Conservation (phyloP, 495 filamentous ascomycete genomes). For the Neurospora tetraspora region DNA sequence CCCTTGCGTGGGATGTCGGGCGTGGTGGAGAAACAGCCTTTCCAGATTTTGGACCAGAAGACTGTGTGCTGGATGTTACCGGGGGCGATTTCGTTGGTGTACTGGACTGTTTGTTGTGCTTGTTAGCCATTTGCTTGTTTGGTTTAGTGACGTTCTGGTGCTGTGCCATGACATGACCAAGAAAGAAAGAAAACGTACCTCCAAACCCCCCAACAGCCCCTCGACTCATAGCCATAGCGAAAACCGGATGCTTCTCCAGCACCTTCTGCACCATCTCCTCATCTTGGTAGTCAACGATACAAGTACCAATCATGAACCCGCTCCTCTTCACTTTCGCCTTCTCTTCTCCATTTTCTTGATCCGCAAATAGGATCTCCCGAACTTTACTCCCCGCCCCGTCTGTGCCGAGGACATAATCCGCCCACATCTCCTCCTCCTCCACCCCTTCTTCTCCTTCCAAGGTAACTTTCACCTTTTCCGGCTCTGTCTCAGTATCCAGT, state of each 20-base stretch:
- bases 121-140: background rate
- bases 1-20: slow-evolving; percentile 2
- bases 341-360: slow-evolving; percentile 15
- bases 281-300: slow-evolving; percentile 14
- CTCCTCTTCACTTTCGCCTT: slow-evolving; percentile 14
- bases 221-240: slow-evolving; percentile 17
- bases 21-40: slow-evolving; percentile 8
- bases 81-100: slow-evolving; percentile 6
- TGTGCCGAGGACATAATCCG: slow-evolving; percentile 32
- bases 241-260: slow-evolving; percentile 17
- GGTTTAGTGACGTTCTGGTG: no score
- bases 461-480: slow-evolving; percentile 42
- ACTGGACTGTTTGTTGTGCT: slow-evolving; percentile 3
- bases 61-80: slow-evolving; percentile 7
- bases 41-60: slow-evolving; percentile 28
- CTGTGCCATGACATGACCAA: no score
- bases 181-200: slow-evolving; percentile 2
- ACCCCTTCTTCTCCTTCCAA: background rate
- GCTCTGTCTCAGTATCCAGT: slow-evolving; percentile 28
- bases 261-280: slow-evolving; percentile 24
- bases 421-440: slow-evolving; percentile 38
- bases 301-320: slow-evolving; percentile 21
- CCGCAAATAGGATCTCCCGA: slow-evolving; percentile 25
- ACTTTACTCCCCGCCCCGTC: slow-evolving; percentile 38
- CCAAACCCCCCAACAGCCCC: slow-evolving; percentile 9